These are phyloP conservation scores for Melanogaster broomeanus DNA, from an alignment of 768 basidiomycete species.

Conservation along the genomic window DNA sequence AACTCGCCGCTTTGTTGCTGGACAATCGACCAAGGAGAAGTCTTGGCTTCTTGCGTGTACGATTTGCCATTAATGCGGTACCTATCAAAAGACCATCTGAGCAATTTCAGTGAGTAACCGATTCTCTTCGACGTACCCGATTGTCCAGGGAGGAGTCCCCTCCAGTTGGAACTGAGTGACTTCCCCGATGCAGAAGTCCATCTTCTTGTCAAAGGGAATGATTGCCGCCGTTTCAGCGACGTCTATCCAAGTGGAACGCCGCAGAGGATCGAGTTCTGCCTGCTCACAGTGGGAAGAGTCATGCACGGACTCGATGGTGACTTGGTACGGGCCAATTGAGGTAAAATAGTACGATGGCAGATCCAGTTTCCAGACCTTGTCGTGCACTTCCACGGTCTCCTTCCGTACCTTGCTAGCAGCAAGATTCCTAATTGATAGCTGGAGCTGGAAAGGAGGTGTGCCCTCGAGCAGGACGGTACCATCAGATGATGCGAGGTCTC, in stretches of 20 bases:
- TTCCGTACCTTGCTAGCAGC: slow-evolving; percentile 66
- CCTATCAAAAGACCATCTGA: slow-evolving; percentile 39
- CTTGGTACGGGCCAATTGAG: slow-evolving; percentile 78
- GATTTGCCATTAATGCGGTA: slow-evolving; percentile 80
- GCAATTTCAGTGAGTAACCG: not conserved
- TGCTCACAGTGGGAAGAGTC: slow-evolving; percentile 87
- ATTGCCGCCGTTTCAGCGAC: slow-evolving; percentile 97
- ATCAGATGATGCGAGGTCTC: slow-evolving; percentile 53
- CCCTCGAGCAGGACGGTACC: slow-evolving; percentile 71
- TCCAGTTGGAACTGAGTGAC: slow-evolving; percentile 89
- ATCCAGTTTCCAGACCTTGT: slow-evolving; percentile 68
- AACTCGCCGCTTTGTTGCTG: slow-evolving; percentile 86
- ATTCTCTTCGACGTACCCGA: slow-evolving; percentile 55
- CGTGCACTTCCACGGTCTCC: slow-evolving; percentile 52
- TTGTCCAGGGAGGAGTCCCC: slow-evolving; percentile 90
- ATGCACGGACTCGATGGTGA: slow-evolving; percentile 73
- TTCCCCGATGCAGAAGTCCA: slow-evolving; percentile 90
- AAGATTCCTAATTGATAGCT: slow-evolving; percentile 74
- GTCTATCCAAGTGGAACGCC: slow-evolving; percentile 76
- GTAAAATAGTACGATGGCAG: slow-evolving; percentile 71
- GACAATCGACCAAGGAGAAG: slow-evolving; percentile 81
- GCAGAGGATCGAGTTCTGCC: slow-evolving; percentile 59
- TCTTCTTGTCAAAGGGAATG: slow-evolving; percentile 74
- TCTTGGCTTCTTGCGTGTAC: slow-evolving; percentile 71
- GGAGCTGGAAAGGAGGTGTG: slow-evolving; percentile 80